Percentiles rank a stretch among this genome's conserved stretches.
Evolutionary conservation across 2,329 filamentous ascomycete species (phyloP).

Genomic region (Ophiocordyceps sinensis): DNA sequence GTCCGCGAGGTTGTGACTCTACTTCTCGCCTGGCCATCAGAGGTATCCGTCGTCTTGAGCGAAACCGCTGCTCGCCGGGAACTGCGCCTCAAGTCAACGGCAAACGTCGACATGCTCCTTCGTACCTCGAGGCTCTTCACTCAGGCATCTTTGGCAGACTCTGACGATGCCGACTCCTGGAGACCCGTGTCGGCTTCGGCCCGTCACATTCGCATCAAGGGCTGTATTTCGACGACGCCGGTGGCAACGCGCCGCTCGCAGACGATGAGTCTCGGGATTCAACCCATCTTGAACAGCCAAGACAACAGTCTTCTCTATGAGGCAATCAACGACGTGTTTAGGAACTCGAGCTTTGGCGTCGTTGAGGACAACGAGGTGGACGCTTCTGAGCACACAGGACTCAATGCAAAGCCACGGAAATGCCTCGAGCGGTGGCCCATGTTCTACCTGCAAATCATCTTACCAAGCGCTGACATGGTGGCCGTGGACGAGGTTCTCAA

Average conservation of each 20-base stretch:
- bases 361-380: constrained; percentile 29
- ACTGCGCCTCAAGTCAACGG: constrained; percentile 19
- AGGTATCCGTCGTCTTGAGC: constrained; percentile 42
- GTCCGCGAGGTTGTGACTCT: constrained; percentile 44
- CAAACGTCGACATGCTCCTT: constrained; percentile 7
- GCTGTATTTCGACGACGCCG: constrained; percentile 57
- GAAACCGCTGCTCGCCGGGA: constrained; percentile 29
- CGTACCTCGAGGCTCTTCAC: constrained; percentile 37
- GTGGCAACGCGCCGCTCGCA: constrained; percentile 59
- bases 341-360: constrained; percentile 60
- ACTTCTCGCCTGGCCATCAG: constrained; percentile 52
- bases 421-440: constrained; percentile 73
- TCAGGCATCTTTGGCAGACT: constrained; percentile 50
- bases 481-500: constrained; percentile 24
- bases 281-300: constrained; percentile 42
- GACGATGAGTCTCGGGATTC: constrained; percentile 67
- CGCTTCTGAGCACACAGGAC: constrained; percentile 15
- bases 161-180: constrained; percentile 44
- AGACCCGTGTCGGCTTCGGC: constrained; percentile 54
- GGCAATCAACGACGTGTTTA: constrained; percentile 65
- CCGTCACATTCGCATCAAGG: constrained; percentile 45
- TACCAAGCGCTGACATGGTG: constrained; percentile 18
- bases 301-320: constrained; percentile 57
- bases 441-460: constrained; percentile 62
- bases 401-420: constrained; percentile 42